Base-by-base conservation (phyloP, 768 basidiomycete genomes). In the Leucocoprinus birnbaumii region DNA sequence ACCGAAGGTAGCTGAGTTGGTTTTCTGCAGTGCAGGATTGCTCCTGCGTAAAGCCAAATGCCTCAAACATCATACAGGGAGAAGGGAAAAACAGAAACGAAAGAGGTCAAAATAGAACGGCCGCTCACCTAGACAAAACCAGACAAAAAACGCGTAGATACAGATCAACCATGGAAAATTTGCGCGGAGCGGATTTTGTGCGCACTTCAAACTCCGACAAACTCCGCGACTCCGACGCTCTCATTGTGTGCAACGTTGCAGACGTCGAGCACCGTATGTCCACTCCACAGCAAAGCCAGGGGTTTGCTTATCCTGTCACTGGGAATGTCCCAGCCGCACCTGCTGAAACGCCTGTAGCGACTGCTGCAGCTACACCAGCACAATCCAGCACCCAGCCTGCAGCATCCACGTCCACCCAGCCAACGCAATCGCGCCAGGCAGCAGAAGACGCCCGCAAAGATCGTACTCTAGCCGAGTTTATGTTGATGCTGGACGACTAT, bases 401-500 rank as follows among this genome's bases (percentile, higher is more conserved):
- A 73, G 43, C 71, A 66, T 65, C 43, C 73, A 49, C 70, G 66
- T 65, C 42, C 74, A 57, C 71, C 2, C 73, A 5, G 31, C 31
- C 65, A 19, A 18, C 54, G 13, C 81, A 83, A 60, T 75, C 86
- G 2, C 82, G 87, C 41, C 86, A 89, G 61, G 83, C 82, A 5
- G 82, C 87, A 16, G 90, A 91, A 62, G 87, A 89, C 59, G 91
- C 90, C 0, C 76, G 90, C 62, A 93, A 93, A 65, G 95, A 98
- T 71, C 80, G 89, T 48, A 95, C 91, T 1, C 69, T 98, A 47
- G 91, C 91, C 4, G 94, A 98, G 66, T 95, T 98, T 63, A 79
- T 98, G 76, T 77, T 95, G 37, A 93, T 96, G 92, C 76, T 98
- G 27, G 96, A 98, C 63, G 94, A 96, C 46, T 98, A 97, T 65